Evolutionary conservation across 2,329 filamentous ascomycete species (phyloP), one percentile per base, ranked within the genome.

Genomic region (Colletotrichum liaoningense): DNA sequence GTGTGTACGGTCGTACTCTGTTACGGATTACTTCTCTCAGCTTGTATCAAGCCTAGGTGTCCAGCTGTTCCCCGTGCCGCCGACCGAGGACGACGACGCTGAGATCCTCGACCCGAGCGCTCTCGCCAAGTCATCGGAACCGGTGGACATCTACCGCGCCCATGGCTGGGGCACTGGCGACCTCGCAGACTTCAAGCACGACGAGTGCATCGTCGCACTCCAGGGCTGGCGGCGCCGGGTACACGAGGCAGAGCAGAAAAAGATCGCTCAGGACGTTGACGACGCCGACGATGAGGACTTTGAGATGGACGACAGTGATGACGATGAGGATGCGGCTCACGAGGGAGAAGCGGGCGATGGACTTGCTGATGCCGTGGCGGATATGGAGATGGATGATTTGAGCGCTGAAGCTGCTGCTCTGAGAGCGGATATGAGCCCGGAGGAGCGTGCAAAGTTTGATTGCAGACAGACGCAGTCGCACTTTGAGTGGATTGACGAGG

Each of bases 341-440:
- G 64, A 70, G 16, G 33, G 52, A 3, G 67, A 62, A 16, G 60
- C 46, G 5, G 59, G 38, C 8, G 63, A 68, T 1, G 42, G 35
- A 9, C 60, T 73, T 5, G 71, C 52, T 4, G 71, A 73, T n/a
- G 67, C 71, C 2, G 60, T 73, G 22, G 71, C 71, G 2, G 67
- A 73, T 5, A 69, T 73, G 71, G 71, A 71, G 22, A 62, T 73
- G n/a, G 71, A 72, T 24, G 69, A 69, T 38, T 22, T 73, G 19
- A 62, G 22, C 19, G 71, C 67, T 5, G 71, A 73, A 56, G 67
- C 35, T 1, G 71, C 71, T 22, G 71, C 67, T 8, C 14, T 73
- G 19, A 57, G 67, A 19, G 71, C 67, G 1, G 71, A 73, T 9
- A 70, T 73, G 67, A 59, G 33, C 4, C 67, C 71, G 1, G 71